Conservation (phyloP, 257 asterid species). For the Ilex asprella region DNA sequence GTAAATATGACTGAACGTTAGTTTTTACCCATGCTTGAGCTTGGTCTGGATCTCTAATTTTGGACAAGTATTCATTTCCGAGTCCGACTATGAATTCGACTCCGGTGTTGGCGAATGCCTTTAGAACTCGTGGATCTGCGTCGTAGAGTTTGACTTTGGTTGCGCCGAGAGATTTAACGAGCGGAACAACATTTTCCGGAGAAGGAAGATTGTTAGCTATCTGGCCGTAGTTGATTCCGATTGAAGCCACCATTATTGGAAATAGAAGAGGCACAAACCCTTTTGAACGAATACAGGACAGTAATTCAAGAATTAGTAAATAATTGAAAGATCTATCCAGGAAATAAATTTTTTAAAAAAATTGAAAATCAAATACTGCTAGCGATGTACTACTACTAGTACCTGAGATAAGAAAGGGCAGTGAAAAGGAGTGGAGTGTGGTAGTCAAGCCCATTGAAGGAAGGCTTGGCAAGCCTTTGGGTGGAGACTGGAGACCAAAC, state of each 20-base stretch:
- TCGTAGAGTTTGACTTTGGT: slow-evolving; percentile 75
- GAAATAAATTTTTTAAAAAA: background rate
- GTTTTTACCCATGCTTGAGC: slow-evolving; percentile 61
- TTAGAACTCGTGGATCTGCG: slow-evolving; percentile 64
- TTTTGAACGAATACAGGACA: too few relatives aligned
- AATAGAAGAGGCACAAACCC: background rate
- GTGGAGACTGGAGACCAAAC: too few relatives aligned
- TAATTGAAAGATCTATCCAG: too few relatives aligned
- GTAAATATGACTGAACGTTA: slow-evolving; percentile 55
- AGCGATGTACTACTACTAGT: too few relatives aligned
- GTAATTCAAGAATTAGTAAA: too few relatives aligned
- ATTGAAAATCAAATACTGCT: background rate
- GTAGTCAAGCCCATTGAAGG: too few relatives aligned
- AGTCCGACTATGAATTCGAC: slow-evolving; percentile 68
- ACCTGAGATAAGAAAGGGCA: too few relatives aligned
- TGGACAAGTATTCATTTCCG: slow-evolving; percentile 50
- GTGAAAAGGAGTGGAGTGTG: too few relatives aligned
- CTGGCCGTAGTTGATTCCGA: slow-evolving; percentile 86
- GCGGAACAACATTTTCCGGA: slow-evolving; percentile 53
- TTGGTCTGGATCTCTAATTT: slow-evolving; percentile 45
- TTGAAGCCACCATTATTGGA: slow-evolving; percentile 22
- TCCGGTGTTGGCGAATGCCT: slow-evolving; percentile 74
- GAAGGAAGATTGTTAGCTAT: slow-evolving; percentile 77
- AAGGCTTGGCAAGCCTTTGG: too few relatives aligned
- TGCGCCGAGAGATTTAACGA: slow-evolving; percentile 66